A percentile compares a stretch with the other conserved stretches of the same genome.
These are phyloP conservation scores for Theobroma cacao DNA, from an alignment of 345 rosid genomes.

Conservation along the genomic window DNA sequence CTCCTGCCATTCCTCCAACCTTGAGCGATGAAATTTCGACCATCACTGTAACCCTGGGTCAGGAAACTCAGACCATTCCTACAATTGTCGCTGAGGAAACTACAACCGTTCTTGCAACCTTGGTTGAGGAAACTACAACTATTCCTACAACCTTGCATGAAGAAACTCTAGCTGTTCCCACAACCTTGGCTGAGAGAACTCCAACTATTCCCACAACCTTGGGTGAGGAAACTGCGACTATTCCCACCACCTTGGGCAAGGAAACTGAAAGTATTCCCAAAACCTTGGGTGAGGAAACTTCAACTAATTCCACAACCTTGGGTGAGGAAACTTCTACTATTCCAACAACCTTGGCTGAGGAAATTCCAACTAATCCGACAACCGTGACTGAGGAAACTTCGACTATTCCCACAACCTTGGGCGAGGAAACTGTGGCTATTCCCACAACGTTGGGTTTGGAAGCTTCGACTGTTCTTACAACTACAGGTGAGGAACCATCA, in stretches of 20 bases:
- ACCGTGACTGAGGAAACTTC: background rate
- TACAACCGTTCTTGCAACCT: background rate
- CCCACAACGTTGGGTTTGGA: background rate
- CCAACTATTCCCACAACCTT: background rate
- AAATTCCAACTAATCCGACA: constrained; percentile 20
- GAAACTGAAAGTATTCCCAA: background rate
- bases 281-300: background rate
- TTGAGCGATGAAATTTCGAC: background rate
- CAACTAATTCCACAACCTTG: background rate
- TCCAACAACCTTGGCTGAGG: background rate
- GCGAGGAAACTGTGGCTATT: background rate
- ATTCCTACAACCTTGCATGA: background rate
- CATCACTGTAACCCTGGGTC: background rate
- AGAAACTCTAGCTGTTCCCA: constrained; percentile 23
- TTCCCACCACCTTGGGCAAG: background rate
- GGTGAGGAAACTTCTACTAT: background rate
- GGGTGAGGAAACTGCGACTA: background rate
- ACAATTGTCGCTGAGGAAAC: background rate
- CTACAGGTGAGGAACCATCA: background rate
- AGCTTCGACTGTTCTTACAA: background rate
- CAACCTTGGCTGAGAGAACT: background rate
- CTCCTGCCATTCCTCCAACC: background rate
- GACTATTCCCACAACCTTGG: background rate
- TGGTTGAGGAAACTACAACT: background rate
- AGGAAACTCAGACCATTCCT: background rate